Percentiles rank a stretch among this genome's conserved stretches.
phyloP scores from a whole-genome alignment of 441 rosid species.

The Mallotus japonicus region DNA sequence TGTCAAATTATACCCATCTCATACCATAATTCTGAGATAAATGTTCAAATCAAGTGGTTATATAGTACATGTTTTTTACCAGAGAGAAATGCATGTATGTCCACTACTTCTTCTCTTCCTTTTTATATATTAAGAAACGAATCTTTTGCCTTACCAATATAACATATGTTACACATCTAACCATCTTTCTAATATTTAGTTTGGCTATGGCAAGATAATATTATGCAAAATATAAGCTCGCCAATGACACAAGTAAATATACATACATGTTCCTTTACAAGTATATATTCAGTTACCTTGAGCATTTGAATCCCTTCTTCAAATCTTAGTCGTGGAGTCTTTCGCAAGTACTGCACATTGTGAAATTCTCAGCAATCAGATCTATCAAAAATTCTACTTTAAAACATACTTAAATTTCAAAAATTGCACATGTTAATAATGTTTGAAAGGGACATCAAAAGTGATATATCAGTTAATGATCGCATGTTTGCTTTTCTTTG shows the following conservation, averaged over 20 bases:
- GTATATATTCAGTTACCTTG: slow-evolving; percentile 44
- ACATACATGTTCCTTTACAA: not conserved
- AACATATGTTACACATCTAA: not conserved
- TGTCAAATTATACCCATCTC: not conserved
- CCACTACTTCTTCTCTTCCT: not conserved
- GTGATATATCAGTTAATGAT: not conserved
- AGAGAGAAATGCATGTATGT: not conserved
- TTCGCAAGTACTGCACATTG: slow-evolving; percentile 61
- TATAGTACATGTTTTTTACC: not conserved
- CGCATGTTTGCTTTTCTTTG: not conserved
- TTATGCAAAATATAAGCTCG: not conserved
- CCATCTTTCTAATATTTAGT: not conserved
- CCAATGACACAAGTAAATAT: not conserved
- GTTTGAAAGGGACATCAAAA: not conserved
- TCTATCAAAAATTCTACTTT: slow-evolving; percentile 6
- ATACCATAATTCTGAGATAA: not conserved
- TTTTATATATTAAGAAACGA: not conserved
- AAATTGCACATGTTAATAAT: not conserved
- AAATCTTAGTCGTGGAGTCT: slow-evolving; percentile 65
- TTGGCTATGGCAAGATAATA: no score
- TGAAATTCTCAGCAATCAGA: slow-evolving; percentile 27
- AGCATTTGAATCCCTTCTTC: slow-evolving; percentile 93
- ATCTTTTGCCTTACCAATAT: not conserved
- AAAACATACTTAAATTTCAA: not conserved
- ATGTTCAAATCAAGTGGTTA: not conserved